phyloP scores from a whole-genome alignment of 1,139 yeast species.

The Kluyveromyces sp. region DNA sequence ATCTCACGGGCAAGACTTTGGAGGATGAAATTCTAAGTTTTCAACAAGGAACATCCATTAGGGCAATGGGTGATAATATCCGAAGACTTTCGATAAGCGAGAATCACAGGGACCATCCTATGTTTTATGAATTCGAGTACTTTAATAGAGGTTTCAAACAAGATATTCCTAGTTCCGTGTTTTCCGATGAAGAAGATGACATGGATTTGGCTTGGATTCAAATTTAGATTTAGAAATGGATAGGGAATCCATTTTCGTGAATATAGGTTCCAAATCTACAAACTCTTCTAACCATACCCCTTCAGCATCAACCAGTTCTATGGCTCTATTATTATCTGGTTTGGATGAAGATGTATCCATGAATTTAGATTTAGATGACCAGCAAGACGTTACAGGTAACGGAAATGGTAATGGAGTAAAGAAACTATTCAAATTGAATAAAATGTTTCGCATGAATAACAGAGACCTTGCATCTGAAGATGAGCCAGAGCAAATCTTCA shows the following conservation, averaged over 20 bases:
- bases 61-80: conserved; percentile 4
- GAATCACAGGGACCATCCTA: conserved; percentile 19
- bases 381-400: not conserved
- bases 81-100: conserved; percentile 22
- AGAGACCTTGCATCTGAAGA: conserved; percentile 5
- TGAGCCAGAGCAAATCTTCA: conserved; percentile 13
- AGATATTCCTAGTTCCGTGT: not conserved
- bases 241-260: not conserved
- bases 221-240: not conserved
- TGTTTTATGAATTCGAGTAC: conserved; percentile 23
- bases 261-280: not conserved
- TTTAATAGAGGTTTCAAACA: conserved; percentile 12
- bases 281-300: not conserved
- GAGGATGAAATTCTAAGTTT: conserved; percentile 14
- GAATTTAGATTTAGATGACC: conserved; percentile 1
- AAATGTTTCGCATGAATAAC: conserved; percentile 1
- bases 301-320: conserved; percentile 3
- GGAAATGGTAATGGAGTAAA: not conserved
- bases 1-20: conserved; percentile 14
- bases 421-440: conserved; percentile 3
- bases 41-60: conserved; percentile 4
- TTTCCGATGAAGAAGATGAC: conserved; percentile 5
- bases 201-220: conserved; percentile 1
- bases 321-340: not conserved
- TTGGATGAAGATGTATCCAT: conserved; percentile 3